Percentiles rank a stretch among this genome's conserved stretches.
phyloP scores from a whole-genome alignment of 441 rosid genomes.

The Daphne laureola region DNA sequence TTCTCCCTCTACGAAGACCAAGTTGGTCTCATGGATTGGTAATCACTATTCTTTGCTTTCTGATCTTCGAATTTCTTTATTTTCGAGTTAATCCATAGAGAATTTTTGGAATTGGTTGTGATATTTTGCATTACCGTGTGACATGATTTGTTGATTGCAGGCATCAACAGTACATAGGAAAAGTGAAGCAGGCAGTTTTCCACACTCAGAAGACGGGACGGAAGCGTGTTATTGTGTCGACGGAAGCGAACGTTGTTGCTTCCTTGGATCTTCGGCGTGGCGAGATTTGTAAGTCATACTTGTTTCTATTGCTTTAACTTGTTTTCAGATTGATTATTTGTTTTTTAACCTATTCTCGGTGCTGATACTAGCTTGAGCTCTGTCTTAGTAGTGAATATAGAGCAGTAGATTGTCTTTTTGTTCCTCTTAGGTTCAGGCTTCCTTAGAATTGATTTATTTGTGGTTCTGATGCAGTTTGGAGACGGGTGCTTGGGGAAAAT shows the following conservation, averaged over 20 bases:
- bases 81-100: slow-evolving; percentile 4
- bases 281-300: slow-evolving; percentile 62
- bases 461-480: slow-evolving; percentile 68
- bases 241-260: slow-evolving; percentile 89
- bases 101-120: not conserved
- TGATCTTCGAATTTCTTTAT: not conserved
- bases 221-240: slow-evolving; percentile 89
- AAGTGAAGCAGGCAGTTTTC: slow-evolving; percentile 93
- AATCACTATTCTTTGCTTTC: slow-evolving; percentile 9
- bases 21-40: slow-evolving; percentile 98
- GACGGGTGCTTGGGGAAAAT: slow-evolving; percentile 71
- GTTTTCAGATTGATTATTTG: not conserved
- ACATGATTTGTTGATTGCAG: slow-evolving; percentile 20
- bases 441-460: slow-evolving; percentile 5
- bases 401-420: not conserved
- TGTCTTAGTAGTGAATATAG: too few species aligned
- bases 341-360: not conserved
- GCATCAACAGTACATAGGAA: slow-evolving; percentile 91
- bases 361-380: too few species aligned
- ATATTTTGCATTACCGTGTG: not conserved
- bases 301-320: not conserved
- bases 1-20: slow-evolving; percentile 90
- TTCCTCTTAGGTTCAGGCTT: not conserved
- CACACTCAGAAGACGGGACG: slow-evolving; percentile 98
- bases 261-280: slow-evolving; percentile 95